Percentiles rank a stretch among this genome's conserved stretches.
phyloP scores from a whole-genome alignment of 73 alveolate species.

The Tetrahymena malaccensis region DNA sequence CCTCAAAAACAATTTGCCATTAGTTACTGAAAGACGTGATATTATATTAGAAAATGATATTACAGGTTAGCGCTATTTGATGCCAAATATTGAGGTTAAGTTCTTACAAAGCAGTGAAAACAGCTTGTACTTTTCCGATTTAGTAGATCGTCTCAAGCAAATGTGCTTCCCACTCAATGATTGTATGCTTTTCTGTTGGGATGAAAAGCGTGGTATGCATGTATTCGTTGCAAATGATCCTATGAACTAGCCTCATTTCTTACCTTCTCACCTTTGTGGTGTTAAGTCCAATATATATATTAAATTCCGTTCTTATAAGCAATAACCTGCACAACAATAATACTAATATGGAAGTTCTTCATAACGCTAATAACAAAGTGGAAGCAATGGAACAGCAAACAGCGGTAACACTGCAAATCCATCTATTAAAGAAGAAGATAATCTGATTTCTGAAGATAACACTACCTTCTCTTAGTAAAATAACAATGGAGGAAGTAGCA shows the following conservation, averaged over 20 bases:
- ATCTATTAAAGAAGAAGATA: background rate
- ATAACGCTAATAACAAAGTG: background rate
- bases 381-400: background rate
- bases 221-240: background rate
- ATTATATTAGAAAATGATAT: background rate
- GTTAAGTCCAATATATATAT: background rate
- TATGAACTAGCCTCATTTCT: background rate
- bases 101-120: background rate
- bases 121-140: background rate
- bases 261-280: background rate
- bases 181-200: background rate
- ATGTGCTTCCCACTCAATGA: background rate
- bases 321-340: background rate
- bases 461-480: background rate
- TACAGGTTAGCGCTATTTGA: background rate
- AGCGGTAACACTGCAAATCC: background rate
- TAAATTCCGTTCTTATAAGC: background rate
- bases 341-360: background rate
- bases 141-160: background rate
- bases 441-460: background rate
- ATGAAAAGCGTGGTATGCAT: background rate
- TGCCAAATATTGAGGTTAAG: background rate
- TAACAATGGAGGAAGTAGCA: background rate
- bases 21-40: background rate
- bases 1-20: background rate